Evolutionary conservation across 257 asterid genomes (phyloP).

Genomic region (Cynanchum wilfordii): DNA sequence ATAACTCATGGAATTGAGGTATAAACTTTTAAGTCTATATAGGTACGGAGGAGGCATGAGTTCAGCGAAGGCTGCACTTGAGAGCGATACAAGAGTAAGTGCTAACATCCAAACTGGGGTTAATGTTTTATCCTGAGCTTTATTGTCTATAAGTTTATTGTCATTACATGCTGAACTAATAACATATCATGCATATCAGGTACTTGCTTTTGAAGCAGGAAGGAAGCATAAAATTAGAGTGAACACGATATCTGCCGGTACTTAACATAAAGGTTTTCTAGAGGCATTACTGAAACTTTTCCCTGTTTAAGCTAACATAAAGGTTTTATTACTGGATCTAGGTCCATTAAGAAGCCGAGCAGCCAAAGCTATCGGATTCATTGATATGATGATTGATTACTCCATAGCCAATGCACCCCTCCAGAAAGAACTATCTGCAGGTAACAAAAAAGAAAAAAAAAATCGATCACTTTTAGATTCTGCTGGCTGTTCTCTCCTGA

Average conservation of each 20-base stretch:
- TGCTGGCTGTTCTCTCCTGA: neutral
- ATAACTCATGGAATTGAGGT: constrained; percentile 9
- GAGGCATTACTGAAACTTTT: neutral
- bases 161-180: neutral
- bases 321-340: constrained; percentile 13
- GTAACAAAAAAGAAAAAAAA: constrained; percentile 13
- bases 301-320: neutral
- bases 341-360: constrained; percentile 91
- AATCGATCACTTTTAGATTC: neutral
- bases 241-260: constrained; percentile 94
- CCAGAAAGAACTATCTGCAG: constrained; percentile 80
- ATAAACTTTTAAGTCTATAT: constrained; percentile 9
- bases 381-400: constrained; percentile 92
- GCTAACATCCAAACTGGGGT: constrained; percentile 6
- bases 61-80: constrained; percentile 86
- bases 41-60: constrained; percentile 97
- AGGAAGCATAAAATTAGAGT: constrained; percentile 82
- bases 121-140: neutral
- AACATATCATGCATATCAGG: constrained; percentile 36
- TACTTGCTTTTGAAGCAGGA: constrained; percentile 93
- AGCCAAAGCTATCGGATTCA: constrained; percentile 88
- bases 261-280: too few relatives aligned
- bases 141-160: neutral
- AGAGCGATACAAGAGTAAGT: constrained; percentile 79
- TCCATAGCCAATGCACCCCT: constrained; percentile 71